Base-by-base conservation (phyloP, 768 basidiomycete genomes). In the Thelephora aurantiotincta region DNA sequence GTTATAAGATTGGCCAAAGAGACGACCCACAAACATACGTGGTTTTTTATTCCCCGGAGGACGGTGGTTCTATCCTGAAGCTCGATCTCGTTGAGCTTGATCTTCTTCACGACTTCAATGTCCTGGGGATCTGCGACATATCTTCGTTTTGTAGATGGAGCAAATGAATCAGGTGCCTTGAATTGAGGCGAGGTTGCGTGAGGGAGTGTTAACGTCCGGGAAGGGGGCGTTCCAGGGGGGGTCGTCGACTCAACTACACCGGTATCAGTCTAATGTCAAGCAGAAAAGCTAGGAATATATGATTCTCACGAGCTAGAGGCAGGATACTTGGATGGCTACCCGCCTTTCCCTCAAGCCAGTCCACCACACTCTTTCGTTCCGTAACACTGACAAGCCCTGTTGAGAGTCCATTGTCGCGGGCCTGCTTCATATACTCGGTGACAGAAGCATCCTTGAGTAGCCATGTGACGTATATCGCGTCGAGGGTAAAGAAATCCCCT, bases 361-460 rank as follows among this genome's bases (percentile, higher is more conserved):
- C 91, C 33, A 88, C 77, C 0, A 94, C 79, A 41, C 71, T 71
- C 66, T 86, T 89, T 51, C 92, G 69, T 64, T 96, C 92, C 2
- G 89, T 88, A 33, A 90, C 78, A 54, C 84, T 80, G 35, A 97
- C 88, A 59, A 90, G 76, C 6, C 82, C 82, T 35, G 78, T 73
- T 2, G 76, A 69, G 26, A 91, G 65, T 1, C 87, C 84, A 37
- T 72, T 72, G 57, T 85, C 83, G 47, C 87, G 70, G 2, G 82
- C 81, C 55, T 85, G 80, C 58, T 81, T 83, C 77, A 94, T 79
- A 65, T 98, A 98, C 53, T 93, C 89, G 13, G 82, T 85, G 26
- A 79, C 77, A 0, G 77, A 69, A 0, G 77, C 75, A 59, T 88
- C 85, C 42, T 76, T 69, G 30, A 83, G 70, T 3, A 80, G 65